Evolutionary conservation across 108 stramenopile genomes (phyloP).

Genomic region (Skeletonema menzelii): DNA sequence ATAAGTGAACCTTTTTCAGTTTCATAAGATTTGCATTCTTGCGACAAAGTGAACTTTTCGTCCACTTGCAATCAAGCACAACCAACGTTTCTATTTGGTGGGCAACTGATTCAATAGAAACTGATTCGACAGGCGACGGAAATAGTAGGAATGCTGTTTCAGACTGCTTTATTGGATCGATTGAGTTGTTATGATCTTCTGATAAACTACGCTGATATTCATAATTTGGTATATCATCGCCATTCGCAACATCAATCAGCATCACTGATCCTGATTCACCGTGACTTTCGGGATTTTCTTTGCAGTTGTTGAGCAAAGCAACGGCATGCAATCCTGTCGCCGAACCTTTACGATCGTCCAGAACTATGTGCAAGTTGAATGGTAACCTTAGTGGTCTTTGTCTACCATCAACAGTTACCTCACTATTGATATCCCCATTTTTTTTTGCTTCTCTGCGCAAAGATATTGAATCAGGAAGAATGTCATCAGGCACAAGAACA

Average conservation of each 20-base stretch:
- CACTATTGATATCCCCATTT: neutral
- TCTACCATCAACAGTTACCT: neutral
- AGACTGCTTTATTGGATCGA: slow-evolving; percentile 10
- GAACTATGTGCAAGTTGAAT: slow-evolving; percentile 64
- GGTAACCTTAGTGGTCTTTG: slow-evolving; percentile 47
- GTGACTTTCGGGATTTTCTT: neutral
- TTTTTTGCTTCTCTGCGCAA: slow-evolving; percentile 7
- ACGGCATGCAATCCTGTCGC: slow-evolving; percentile 70
- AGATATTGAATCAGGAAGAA: slow-evolving; percentile 46
- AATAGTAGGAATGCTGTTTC: slow-evolving; percentile 58
- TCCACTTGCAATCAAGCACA: slow-evolving; percentile 80
- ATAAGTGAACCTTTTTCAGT: slow-evolving; percentile 69
- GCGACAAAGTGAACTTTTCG: slow-evolving; percentile 19
- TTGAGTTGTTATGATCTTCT: slow-evolving; percentile 1
- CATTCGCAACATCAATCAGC: slow-evolving; percentile 30
- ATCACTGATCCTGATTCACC: slow-evolving; percentile 8
- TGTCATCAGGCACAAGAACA: slow-evolving; percentile 54
- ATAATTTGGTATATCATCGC: slow-evolving; percentile 24
- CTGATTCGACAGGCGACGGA: slow-evolving; percentile 56
- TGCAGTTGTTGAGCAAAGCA: slow-evolving; percentile 32
- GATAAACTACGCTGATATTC: neutral
- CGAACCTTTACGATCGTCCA: slow-evolving; percentile 65
- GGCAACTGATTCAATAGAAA: slow-evolving; percentile 60
- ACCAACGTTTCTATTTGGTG: slow-evolving; percentile 51
- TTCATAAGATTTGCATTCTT: slow-evolving; percentile 30